phyloP scores from a whole-genome alignment of 2,329 filamentous ascomycete species.

The Penicillium digitatum region DNA sequence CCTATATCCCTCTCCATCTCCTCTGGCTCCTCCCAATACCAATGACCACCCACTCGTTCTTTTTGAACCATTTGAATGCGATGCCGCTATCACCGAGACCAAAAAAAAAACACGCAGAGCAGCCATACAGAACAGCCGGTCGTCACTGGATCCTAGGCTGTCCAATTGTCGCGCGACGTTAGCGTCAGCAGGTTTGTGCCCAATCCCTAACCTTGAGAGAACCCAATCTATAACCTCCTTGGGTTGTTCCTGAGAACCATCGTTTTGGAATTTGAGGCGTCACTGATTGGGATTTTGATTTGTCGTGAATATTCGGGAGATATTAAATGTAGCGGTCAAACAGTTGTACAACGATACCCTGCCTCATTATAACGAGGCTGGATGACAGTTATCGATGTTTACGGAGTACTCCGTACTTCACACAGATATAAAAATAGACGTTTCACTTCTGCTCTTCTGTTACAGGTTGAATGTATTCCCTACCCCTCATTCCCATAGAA shows the following conservation, averaged over 20 bases:
- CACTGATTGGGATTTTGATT: constrained; percentile 13
- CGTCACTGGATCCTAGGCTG: constrained; percentile 1
- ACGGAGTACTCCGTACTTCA: too few relatives aligned
- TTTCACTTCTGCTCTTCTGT: neutral
- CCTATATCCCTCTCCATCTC: neutral
- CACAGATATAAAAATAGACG: neutral
- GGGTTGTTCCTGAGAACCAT: constrained; percentile 8
- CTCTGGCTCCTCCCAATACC: neutral
- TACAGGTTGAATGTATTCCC: neutral
- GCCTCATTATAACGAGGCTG: neutral
- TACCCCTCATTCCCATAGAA: neutral
- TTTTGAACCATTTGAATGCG: neutral
- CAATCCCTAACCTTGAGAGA: constrained; percentile 23
- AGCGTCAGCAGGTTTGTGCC: constrained; percentile 17
- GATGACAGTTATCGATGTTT: neutral
- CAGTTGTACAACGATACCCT: neutral
- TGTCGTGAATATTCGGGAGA: neutral
- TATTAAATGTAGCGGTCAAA: constrained; percentile 13
- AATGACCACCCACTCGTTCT: neutral
- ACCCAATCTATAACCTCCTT: constrained; percentile 25
- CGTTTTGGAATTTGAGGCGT: constrained; percentile 13
- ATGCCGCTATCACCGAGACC: constrained; percentile 4
- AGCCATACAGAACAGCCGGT: neutral
- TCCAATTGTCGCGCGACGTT: constrained; percentile 9
- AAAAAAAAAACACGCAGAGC: neutral